Percentiles rank a stretch among this genome's conserved stretches.
Conservation (phyloP, 2,329 filamentous ascomycete genomes). For the Fusarium verticillioides region DNA sequence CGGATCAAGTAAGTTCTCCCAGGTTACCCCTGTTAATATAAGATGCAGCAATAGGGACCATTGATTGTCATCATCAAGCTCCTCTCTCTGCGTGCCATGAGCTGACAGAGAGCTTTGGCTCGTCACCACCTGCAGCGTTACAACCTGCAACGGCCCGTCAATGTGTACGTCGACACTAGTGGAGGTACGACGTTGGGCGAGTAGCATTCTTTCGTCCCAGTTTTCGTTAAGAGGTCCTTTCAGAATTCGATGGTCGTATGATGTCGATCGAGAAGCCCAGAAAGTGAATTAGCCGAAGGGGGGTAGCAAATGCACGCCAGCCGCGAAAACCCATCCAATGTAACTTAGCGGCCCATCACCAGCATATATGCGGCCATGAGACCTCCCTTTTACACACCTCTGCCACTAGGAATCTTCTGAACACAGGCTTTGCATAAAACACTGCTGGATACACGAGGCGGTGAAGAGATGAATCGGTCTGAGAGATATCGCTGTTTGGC, state of each 20-base stretch:
- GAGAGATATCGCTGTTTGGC: constrained; percentile 39
- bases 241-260: constrained; percentile 38
- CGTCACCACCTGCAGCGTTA: constrained; percentile 13
- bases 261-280: constrained; percentile 21
- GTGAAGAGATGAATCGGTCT: constrained; percentile 42
- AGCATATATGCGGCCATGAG: constrained; percentile 40
- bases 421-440: constrained; percentile 38
- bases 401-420: constrained; percentile 37
- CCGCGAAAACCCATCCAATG: constrained; percentile 41
- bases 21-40: constrained; percentile 31
- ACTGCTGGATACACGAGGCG: constrained; percentile 41
- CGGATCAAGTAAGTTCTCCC: constrained; percentile 27
- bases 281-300: constrained; percentile 31
- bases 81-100: constrained; percentile 17
- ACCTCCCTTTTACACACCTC: constrained; percentile 34
- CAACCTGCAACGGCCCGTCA: constrained; percentile 29
- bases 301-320: constrained; percentile 39
- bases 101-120: constrained; percentile 1
- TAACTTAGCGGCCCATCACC: constrained; percentile 43
- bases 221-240: not conserved
- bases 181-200: not conserved
- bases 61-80: constrained; percentile 15
- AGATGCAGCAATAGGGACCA: constrained; percentile 29
- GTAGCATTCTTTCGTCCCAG: constrained; percentile 1
- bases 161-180: constrained; percentile 15